Evolutionary conservation across 371 early-diverging fungal species (phyloP).

Genomic region (Circinella umbellata): DNA sequence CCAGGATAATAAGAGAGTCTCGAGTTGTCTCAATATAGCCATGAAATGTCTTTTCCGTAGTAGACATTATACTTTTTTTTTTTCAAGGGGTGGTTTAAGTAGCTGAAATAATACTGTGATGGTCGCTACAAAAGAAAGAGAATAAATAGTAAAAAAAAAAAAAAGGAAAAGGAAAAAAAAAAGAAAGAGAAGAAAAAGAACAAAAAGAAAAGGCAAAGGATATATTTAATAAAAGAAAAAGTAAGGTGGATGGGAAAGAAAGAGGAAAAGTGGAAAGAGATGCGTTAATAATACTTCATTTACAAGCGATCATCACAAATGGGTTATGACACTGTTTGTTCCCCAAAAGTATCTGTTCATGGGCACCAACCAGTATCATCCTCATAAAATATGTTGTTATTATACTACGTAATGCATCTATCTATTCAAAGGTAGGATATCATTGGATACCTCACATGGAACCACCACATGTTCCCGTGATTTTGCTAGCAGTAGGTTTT

Average conservation of each 20-base stretch:
- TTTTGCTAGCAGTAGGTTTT: not conserved
- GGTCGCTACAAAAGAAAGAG: not conserved
- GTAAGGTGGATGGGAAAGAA: too few species aligned
- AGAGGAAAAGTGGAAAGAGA: too few species aligned
- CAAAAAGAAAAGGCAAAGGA: not conserved
- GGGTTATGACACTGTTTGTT: not conserved
- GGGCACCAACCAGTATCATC: not conserved
- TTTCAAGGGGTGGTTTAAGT: not conserved
- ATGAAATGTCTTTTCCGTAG: conserved; percentile 39
- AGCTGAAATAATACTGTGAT: too few species aligned
- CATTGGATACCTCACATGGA: conserved; percentile 16
- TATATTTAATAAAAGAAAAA: too few species aligned
- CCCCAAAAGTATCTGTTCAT: conserved; percentile 1
- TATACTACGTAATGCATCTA: conserved; percentile 8
- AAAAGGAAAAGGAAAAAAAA: conserved; percentile 1
- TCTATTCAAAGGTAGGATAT: not conserved
- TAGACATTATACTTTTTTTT: conserved; percentile 7
- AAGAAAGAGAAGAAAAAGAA: conserved; percentile 4
- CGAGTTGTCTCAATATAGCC: conserved; percentile 61
- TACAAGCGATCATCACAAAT: not conserved
- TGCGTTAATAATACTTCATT: too few species aligned
- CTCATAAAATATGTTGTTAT: not conserved
- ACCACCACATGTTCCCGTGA: conserved; percentile 4
- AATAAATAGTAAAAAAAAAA: conserved; percentile 2
- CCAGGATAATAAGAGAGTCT: conserved; percentile 72